Evolutionary conservation across 176 grass and related monocot genomes (phyloP), one percentile per base, ranked within the genome.

Genomic region (Oryza meridionalis): DNA sequence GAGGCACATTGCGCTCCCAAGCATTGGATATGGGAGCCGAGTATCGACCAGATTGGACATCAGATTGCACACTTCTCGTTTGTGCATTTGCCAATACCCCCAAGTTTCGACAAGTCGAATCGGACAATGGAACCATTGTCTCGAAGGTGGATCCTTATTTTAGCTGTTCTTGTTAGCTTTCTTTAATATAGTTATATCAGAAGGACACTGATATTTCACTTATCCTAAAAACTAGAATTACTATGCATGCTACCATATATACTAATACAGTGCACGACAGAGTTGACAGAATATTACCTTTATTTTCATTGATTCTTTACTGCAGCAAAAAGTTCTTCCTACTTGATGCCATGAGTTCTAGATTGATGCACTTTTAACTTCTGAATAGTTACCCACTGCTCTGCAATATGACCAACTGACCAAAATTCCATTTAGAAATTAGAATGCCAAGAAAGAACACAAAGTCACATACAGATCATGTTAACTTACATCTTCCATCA

Each of bases 1-100:
- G 97, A 67, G 55, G 93, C 71, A 89, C 84, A 21, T 70, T 99
- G 58, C 87, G 91, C 26, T 92, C 90, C 24, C 91, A 96, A 45
- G 93, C 91, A 45, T 87, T 94, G 72, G 97, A 96, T 38, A 94
- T 96, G 91, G 97, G 97, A 19, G 97, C 93, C 4, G 89, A 89
- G 62, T 99, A 94, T 84, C 83, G 78, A 38, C 88, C 93, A 1
- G 97, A 96, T 74, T 99, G 97, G 97, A 86, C 84, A 24, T 84
- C 88, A 0, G 89, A 96, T 79, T 92, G 93, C 79, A 96, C 91
- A 42, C 90, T 99, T 80, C 97, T 99, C 88, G 86, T 99, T 43
- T 96, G 93, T 81, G 97, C 97, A 40, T 99, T 96, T 79, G 68
- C 86, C 32, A 96, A 80, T 78, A 96, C 93, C 58, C 93, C 93